Evolutionary conservation across 257 asterid species (phyloP).

Genomic region (Leonotis leonurus): DNA sequence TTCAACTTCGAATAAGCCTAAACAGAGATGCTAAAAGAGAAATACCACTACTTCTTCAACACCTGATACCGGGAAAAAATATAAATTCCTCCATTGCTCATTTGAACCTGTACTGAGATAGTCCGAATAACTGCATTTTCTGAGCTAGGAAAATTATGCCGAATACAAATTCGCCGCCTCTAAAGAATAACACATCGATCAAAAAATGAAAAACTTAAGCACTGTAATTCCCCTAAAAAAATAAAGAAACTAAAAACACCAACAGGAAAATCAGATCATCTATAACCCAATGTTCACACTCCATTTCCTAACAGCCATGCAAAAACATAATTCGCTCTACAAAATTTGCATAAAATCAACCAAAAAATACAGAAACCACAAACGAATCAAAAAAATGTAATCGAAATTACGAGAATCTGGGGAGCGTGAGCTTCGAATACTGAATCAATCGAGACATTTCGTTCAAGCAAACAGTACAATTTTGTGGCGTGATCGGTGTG

Average conservation of each 20-base stretch:
- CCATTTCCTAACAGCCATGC: neutral
- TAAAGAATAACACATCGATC: neutral
- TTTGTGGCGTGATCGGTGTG: neutral
- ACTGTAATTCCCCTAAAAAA: neutral
- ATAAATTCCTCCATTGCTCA: neutral
- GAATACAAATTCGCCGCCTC: neutral
- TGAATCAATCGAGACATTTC: slow-evolving; percentile 65
- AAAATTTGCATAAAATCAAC: neutral
- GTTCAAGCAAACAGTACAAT: slow-evolving; percentile 4
- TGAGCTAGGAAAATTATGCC: neutral
- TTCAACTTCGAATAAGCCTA: neutral
- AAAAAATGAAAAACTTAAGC: slow-evolving; percentile 1
- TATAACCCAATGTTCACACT: neutral
- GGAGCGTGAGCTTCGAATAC: slow-evolving; percentile 35
- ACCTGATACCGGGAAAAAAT: slow-evolving; percentile 3
- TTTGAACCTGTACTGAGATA: slow-evolving; percentile 1
- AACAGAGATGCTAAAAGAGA: neutral
- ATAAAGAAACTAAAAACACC: neutral
- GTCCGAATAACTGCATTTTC: neutral
- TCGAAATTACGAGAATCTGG: slow-evolving; percentile 47
- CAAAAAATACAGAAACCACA: neutral
- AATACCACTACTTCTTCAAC: neutral
- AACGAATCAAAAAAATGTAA: neutral
- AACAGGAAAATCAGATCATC: neutral
- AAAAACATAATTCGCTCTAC: neutral